Evolutionary conservation across 345 rosid genomes (phyloP).

Genomic region (Eucalyptus camaldulensis): DNA sequence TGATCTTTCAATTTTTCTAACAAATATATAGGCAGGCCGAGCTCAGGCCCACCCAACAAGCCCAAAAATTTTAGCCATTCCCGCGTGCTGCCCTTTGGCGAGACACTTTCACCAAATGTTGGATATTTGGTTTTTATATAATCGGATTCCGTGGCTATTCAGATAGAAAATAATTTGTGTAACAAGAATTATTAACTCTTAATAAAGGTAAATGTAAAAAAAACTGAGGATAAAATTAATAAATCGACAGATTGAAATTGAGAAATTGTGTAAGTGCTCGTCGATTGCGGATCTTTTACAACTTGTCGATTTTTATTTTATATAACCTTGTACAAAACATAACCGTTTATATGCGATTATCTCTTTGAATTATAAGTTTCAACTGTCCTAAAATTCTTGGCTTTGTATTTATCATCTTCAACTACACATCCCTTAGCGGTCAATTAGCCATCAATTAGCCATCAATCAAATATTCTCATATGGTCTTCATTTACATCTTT

Average conservation of each 20-base stretch:
- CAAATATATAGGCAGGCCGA: background rate
- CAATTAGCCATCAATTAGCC: background rate
- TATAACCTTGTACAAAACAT: background rate
- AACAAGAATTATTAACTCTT: background rate
- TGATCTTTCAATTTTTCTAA: background rate
- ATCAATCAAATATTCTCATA: background rate
- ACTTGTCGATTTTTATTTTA: accelerated
- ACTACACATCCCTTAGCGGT: background rate
- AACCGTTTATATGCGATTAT: background rate
- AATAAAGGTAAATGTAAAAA: background rate
- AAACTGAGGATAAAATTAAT: background rate
- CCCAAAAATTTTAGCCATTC: background rate
- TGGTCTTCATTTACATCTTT: background rate
- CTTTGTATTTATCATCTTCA: background rate
- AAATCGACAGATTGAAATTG: background rate
- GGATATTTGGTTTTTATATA: background rate
- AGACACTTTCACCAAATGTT: background rate
- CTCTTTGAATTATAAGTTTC: background rate
- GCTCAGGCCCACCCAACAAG: background rate
- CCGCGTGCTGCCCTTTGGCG: background rate
- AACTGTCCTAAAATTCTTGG: background rate
- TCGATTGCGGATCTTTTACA: accelerated
- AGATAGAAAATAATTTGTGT: background rate
- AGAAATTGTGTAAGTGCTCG: background rate
- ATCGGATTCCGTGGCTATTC: background rate